Percentiles rank a stretch among this genome's conserved stretches.
These are phyloP conservation scores for Monascus purpureus DNA, from an alignment of 495 filamentous ascomycete species.

Conservation along the genomic window DNA sequence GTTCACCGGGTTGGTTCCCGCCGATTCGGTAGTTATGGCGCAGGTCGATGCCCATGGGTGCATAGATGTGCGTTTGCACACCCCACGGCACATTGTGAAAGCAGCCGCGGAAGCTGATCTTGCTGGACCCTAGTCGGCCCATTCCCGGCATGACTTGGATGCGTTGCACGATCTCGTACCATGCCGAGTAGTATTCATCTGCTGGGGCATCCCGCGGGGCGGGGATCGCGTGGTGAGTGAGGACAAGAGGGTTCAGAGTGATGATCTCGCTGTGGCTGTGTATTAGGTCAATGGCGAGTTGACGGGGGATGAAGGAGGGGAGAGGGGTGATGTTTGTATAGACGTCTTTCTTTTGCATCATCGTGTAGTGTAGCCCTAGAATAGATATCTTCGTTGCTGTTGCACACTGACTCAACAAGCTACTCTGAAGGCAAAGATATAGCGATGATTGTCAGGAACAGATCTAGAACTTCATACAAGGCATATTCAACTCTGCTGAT, in stretches of 20 bases:
- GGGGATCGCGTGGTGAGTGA: slow-evolving; percentile 47
- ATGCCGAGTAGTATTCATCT: slow-evolving; percentile 54
- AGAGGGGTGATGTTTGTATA: slow-evolving; percentile 63
- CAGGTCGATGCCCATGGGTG: slow-evolving; percentile 54
- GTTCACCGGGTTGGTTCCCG: slow-evolving; percentile 51
- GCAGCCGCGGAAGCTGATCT: slow-evolving; percentile 58
- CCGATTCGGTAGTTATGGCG: slow-evolving; percentile 48
- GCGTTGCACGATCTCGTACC: slow-evolving; percentile 53
- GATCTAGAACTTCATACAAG: too few relatives aligned
- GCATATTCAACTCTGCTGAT: too few relatives aligned
- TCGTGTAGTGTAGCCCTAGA: too few relatives aligned
- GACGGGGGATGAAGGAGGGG: slow-evolving; percentile 48
- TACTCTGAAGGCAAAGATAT: too few relatives aligned
- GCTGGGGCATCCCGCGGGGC: slow-evolving; percentile 44
- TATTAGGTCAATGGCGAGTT: slow-evolving; percentile 52
- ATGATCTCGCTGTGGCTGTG: slow-evolving; percentile 68
- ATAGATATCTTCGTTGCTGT: too few relatives aligned
- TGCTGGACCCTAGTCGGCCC: slow-evolving; percentile 42
- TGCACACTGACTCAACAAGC: too few relatives aligned
- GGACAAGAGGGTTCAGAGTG: slow-evolving; percentile 66
- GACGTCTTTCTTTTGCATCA: slow-evolving; percentile 16
- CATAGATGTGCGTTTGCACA: slow-evolving; percentile 62
- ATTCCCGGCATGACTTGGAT: slow-evolving; percentile 60
- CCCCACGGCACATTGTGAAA: slow-evolving; percentile 58
- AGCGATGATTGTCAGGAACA: too few relatives aligned